These are phyloP conservation scores for Setaria viridis DNA, from an alignment of 202 grass and related monocot species.

Conservation along the genomic window DNA sequence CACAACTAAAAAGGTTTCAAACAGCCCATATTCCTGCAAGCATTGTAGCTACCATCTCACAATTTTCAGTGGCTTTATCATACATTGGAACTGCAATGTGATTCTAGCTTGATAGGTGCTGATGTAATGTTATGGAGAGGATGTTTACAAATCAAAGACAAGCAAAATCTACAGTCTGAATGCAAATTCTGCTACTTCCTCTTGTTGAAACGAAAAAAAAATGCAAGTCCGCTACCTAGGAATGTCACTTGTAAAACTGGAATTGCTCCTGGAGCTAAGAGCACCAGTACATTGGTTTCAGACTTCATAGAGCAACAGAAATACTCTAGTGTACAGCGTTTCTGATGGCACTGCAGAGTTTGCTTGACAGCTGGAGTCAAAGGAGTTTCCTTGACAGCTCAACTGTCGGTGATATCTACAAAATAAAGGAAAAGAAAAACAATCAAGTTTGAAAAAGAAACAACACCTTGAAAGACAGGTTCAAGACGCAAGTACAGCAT, in stretches of 20 bases:
- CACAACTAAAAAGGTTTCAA: no score
- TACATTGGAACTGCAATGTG: neutral
- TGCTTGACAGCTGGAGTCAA: neutral
- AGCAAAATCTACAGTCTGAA: neutral
- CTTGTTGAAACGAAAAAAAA: neutral
- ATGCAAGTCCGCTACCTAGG: neutral
- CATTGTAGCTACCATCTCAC: no score
- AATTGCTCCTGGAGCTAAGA: neutral
- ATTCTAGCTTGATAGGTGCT: neutral
- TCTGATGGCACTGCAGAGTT: neutral
- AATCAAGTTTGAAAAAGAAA: neutral
- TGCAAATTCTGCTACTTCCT: neutral
- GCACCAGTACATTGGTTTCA: neutral
- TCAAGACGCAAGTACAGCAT: neutral
- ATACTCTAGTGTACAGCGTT: neutral
- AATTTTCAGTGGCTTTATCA: no score
- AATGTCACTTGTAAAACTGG: neutral
- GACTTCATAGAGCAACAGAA: neutral
- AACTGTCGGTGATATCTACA: neutral
- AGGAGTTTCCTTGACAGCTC: neutral
- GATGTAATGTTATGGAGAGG: neutral
- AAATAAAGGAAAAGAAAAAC: neutral
- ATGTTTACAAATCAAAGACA: neutral
- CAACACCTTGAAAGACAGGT: neutral
- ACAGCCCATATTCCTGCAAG: no score